These are phyloP conservation scores for Pyrus pyrifolia DNA, from an alignment of 306 rosid genomes.

Conservation along the genomic window DNA sequence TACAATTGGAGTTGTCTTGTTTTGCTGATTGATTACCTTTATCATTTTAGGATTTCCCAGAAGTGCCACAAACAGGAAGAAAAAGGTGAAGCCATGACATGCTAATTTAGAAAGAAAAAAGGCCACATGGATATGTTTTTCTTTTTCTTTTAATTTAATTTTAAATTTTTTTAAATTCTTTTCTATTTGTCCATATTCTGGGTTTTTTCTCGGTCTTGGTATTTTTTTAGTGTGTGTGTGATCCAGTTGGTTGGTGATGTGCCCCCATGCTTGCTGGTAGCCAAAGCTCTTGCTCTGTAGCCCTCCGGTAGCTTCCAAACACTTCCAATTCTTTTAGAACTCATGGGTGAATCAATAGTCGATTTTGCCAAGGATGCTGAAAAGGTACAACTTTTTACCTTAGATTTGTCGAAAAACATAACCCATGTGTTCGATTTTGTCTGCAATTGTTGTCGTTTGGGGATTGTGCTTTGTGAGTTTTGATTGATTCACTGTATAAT, in stretches of 20 bases:
- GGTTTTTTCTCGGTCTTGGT: constrained; percentile 24
- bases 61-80: constrained; percentile 37
- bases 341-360: constrained; percentile 53
- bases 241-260: constrained; percentile 33
- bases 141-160: neutral
- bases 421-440: neutral
- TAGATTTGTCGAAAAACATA: constrained; percentile 3
- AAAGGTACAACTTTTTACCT: constrained; percentile 48
- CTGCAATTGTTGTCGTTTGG: neutral
- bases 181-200: constrained; percentile 52
- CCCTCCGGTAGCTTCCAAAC: constrained; percentile 17
- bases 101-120: constrained; percentile 6
- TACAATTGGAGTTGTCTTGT: constrained; percentile 6
- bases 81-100: constrained; percentile 27
- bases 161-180: neutral
- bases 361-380: constrained; percentile 37
- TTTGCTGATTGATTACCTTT: constrained; percentile 31
- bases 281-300: constrained; percentile 8
- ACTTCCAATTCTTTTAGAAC: constrained; percentile 14
- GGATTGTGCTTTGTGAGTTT: neutral
- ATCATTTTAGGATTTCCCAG: constrained; percentile 41
- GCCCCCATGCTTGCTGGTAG: constrained; percentile 9
- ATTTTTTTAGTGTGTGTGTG: constrained; percentile 40
- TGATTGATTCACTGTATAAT: constrained; percentile 4
- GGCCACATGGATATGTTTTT: constrained; percentile 37